Percentiles rank a stretch among this genome's conserved stretches.
phyloP scores from a whole-genome alignment of 1,284 basidiomycete genomes.

The Malassezia brasiliensis region DNA sequence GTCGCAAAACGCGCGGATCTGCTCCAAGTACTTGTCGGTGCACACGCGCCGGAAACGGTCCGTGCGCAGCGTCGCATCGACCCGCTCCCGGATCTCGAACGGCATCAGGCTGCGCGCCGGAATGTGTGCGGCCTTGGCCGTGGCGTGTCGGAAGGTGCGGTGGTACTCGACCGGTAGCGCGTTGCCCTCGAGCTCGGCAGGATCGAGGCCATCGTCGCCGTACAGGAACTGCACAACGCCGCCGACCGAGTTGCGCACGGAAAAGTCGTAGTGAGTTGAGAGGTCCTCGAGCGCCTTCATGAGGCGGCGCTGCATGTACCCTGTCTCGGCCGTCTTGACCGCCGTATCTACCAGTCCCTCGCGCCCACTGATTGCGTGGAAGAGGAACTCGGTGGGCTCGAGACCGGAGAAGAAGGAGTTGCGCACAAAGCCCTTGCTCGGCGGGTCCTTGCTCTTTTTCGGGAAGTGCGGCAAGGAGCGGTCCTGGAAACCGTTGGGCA shows the following conservation, averaged over 20 bases:
- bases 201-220: slow-evolving; percentile 94
- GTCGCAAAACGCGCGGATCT: slow-evolving; percentile 65
- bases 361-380: slow-evolving; percentile 97
- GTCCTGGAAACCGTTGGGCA: slow-evolving; percentile 98
- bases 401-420: slow-evolving; percentile 91
- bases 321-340: slow-evolving; percentile 98
- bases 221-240: slow-evolving; percentile 97
- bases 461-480: slow-evolving; percentile 95
- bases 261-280: slow-evolving; percentile 90
- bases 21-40: slow-evolving; percentile 65
- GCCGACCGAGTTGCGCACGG: slow-evolving; percentile 89
- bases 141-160: slow-evolving; percentile 77
- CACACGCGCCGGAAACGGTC: slow-evolving; percentile 54
- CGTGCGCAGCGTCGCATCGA: slow-evolving; percentile 58
- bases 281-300: slow-evolving; percentile 99
- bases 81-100: slow-evolving; percentile 71
- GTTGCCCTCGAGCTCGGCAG: slow-evolving; percentile 88
- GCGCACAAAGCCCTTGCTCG: slow-evolving; percentile 93
- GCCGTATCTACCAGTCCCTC: slow-evolving; percentile 98
- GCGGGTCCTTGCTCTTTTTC: slow-evolving; percentile 93
- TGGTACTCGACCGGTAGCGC: slow-evolving; percentile 60
- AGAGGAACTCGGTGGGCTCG: slow-evolving; percentile 91
- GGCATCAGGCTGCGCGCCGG: slow-evolving; percentile 63
- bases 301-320: slow-evolving; percentile 95
- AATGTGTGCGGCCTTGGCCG: slow-evolving; percentile 54